Base-by-base conservation (phyloP, 306 rosid genomes). In the Oxytropis ochrocephala region DNA sequence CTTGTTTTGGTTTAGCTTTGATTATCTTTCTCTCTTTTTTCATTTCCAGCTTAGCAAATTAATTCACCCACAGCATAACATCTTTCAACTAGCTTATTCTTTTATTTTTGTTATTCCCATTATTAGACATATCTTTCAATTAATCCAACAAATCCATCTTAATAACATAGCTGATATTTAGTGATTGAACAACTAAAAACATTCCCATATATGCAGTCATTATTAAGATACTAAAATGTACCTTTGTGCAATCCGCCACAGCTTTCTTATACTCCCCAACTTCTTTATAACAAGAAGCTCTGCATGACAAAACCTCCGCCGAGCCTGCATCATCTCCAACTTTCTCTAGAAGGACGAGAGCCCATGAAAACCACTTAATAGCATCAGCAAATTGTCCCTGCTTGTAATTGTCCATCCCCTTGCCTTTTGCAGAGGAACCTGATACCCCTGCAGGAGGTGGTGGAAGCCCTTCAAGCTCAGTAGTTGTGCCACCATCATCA, bases 191-290 rank as follows among this genome's bases (percentile, higher is more conserved):
- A 54, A 41, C 36, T 19, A 7, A 33, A 41, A 36, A 19, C 53
- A 38, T 5, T 29, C 8, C 11, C 24, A 17, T 29, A 13, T 36
- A 3, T 51, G 0, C 7, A 42, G 16, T 24, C n/a, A 52, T 48
- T 51, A 70, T 17, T 53, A 70, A 52, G 53, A 64, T 50, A 52
- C 41, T 16, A 69, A 13, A 66, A 16, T 2, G 64, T 86, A 95
- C 99, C 99, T 84, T 87, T 35, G 99, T 85, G 83, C 99, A 95
- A 75, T 95, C 99, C 3, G 90, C 96, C 68, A 95, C 99, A 4
- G 97, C 97, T 77, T 95, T 94, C 84, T 95, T 95, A 79, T 91
- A 95, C 85, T 91, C 96, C 49, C 99, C 96, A 21, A 95, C 99
- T 82, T 95, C 99, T 81, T 95, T 95, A 79, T 89, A 95, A 84